phyloP scores from a whole-genome alignment of 202 grass and related monocot genomes.

The Cymbopogon flexuosus region DNA sequence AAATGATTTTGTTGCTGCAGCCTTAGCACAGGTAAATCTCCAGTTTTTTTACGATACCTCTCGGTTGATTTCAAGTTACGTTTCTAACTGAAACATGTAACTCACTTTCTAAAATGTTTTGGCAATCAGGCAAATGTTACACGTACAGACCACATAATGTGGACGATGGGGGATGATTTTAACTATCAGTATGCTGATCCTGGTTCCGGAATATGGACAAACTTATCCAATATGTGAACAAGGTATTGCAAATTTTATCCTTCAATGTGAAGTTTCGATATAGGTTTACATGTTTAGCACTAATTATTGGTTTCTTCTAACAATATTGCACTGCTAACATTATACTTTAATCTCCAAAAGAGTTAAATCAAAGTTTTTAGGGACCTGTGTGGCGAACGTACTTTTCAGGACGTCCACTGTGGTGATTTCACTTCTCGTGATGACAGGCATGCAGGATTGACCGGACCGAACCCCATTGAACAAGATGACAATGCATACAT shows the following conservation, averaged over 20 bases:
- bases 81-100: constrained; percentile 26
- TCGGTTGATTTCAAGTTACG: neutral
- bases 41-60: neutral
- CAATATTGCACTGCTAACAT: neutral
- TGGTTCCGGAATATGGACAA: constrained; percentile 93
- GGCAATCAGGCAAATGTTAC: constrained; percentile 68
- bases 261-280: neutral
- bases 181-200: constrained; percentile 84
- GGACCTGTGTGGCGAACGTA: neutral
- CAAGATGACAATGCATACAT: neutral
- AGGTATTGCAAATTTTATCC: constrained; percentile 43
- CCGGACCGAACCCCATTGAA: neutral
- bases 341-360: neutral
- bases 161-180: constrained; percentile 98
- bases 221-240: constrained; percentile 82
- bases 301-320: neutral
- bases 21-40: constrained; percentile 64
- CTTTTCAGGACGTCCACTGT: neutral
- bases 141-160: constrained; percentile 89
- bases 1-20: constrained; percentile 75
- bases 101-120: constrained; percentile 5
- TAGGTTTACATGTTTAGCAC: neutral
- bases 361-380: neutral
- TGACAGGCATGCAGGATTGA: neutral
- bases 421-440: neutral